phyloP scores from a whole-genome alignment of 108 stramenopile genomes.

The Epithemia pelagica region DNA sequence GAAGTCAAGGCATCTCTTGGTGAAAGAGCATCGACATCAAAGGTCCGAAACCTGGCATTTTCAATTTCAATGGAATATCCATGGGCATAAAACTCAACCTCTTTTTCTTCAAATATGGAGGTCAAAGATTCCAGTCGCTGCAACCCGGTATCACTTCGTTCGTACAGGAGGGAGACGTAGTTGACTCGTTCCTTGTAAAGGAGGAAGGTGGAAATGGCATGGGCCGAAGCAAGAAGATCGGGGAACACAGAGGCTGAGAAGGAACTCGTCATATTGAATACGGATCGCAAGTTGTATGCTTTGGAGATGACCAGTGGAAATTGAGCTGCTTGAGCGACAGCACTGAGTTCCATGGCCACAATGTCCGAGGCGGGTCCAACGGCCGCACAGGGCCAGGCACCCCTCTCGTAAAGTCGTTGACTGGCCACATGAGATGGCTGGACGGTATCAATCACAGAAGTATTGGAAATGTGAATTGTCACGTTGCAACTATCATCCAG shows the following conservation, averaged over 20 bases:
- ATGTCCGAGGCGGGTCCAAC: slow-evolving; percentile 7
- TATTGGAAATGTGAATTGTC: not conserved
- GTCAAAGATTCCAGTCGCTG: not conserved
- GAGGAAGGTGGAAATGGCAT: not conserved
- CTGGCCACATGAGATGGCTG: not conserved
- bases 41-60: not conserved
- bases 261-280: not conserved
- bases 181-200: not conserved
- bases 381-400: slow-evolving; percentile 1
- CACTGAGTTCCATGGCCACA: not conserved
- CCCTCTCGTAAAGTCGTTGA: not conserved
- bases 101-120: not conserved
- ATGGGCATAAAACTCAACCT: not conserved
- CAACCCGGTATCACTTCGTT: not conserved
- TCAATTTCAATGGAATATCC: not conserved
- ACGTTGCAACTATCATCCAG: not conserved
- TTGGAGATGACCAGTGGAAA: not conserved
- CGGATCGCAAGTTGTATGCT: slow-evolving; percentile 2
- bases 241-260: not conserved
- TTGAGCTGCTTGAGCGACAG: slow-evolving; percentile 8
- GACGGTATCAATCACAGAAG: not conserved
- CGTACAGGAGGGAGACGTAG: not conserved
- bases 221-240: not conserved
- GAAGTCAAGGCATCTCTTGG: not conserved
- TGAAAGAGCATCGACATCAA: not conserved